Base-by-base conservation (phyloP, 1,139 yeast species). In the Blastobotrys arbuscula region DNA sequence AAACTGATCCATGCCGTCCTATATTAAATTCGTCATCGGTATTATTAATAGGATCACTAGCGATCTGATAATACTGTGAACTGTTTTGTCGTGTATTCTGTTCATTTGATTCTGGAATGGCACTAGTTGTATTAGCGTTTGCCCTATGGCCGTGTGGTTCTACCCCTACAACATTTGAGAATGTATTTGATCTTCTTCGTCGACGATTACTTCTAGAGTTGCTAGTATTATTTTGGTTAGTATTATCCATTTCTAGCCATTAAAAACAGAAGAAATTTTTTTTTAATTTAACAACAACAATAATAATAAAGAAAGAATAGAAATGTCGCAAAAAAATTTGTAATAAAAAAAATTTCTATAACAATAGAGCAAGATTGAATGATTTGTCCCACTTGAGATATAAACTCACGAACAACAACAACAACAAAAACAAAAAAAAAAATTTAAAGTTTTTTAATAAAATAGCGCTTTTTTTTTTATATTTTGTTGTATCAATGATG, bases 121-220 rank as follows among this genome's bases (percentile, higher is more conserved):
- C 42, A 15, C 34, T 24, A 3, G n/a, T 4, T 3, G 6, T 9
- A 7, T 8, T 24, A 23, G 2, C 18, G 9, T 20, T 9, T 4
- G 42, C 33, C 7, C 31, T 18, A 16, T 39, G 31, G 3, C 61
- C 61, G 39, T 58, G 61, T 12, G 60, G 49, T 43, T 55, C 59
- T n/a, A 58, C 40, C 12, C 44, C 44, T 6, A 45, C 19, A 15
- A 36, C 48, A 28, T 45, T 45, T 21, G 37, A 24, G 30, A 45
- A 45, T 8, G 48, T 45, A 28, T 39, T 45, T n/a, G 48, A 45
- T 10, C 48, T 33, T 28, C 48, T 21, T 43, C 47, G 7, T 33
- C 18, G 6, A 6, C 13, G 6, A 19, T 24, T 26, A 2, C 19
- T 38, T 38, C 8, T 19, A 12, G 9, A 9, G 3, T 18, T 19